These are phyloP conservation scores for Amyloporia xantha DNA, from an alignment of 768 basidiomycete genomes.

Conservation along the genomic window DNA sequence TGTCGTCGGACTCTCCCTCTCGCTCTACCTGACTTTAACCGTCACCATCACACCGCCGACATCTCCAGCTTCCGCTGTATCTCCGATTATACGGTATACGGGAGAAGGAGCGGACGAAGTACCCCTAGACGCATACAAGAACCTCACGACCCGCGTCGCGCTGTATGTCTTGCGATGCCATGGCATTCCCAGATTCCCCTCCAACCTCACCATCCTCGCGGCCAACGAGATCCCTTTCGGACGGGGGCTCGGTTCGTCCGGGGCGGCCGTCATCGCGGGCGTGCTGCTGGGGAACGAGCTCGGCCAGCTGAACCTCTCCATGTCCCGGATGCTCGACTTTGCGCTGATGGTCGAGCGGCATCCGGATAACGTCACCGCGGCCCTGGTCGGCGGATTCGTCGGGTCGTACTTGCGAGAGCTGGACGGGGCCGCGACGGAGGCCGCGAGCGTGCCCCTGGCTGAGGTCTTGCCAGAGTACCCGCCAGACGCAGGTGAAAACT, in stretches of 20 bases:
- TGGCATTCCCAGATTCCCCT: constrained; percentile 65
- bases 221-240: constrained; percentile 97
- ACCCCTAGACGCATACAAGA: constrained; percentile 92
- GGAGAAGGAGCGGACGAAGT: constrained; percentile 91
- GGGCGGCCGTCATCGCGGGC: constrained; percentile 97
- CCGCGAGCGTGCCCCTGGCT: constrained; percentile 86
- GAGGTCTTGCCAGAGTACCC: constrained; percentile 98
- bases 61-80: constrained; percentile 29
- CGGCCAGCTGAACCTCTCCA: constrained; percentile 63
- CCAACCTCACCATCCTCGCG: constrained; percentile 65
- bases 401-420: constrained; percentile 93
- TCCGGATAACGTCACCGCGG: constrained; percentile 98
- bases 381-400: constrained; percentile 93
- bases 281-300: constrained; percentile 86
- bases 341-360: constrained; percentile 99
- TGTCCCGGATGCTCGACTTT: constrained; percentile 80
- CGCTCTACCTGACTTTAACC: constrained; percentile 72
- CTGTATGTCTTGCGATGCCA: constrained; percentile 97
- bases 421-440: constrained; percentile 70
- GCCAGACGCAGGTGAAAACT: constrained; percentile 82
- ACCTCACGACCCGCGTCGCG: constrained; percentile 93
- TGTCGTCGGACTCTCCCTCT: constrained; percentile 96
- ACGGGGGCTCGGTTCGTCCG: constrained; percentile 94
- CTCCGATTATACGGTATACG: constrained; percentile 66
- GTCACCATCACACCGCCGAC: constrained; percentile 40